Evolutionary conservation across 345 rosid genomes (phyloP), one percentile per base, ranked within the genome.

Genomic region (Citrus reticulata): DNA sequence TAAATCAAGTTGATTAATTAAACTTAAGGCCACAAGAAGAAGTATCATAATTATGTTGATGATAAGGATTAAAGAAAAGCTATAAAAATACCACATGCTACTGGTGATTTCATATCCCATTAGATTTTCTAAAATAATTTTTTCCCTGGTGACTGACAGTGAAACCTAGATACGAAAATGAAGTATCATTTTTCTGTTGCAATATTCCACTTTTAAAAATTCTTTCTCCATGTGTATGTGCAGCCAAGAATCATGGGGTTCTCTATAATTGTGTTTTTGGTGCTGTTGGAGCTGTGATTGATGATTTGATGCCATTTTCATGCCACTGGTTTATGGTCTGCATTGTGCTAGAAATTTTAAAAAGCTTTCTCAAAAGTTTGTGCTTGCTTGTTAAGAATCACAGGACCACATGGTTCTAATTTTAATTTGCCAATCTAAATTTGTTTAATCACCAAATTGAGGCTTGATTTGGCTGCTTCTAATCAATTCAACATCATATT

Each of bases 231-330:
- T 76, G 82, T 81, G 77, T 70, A 66, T 78, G 83, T 80, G 79
- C 81, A 82, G 79, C 83, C 87, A 82, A 78, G 83, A 84, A 84
- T 82, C 83, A 79, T 81, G 68, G 70, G 80, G 66, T 83, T 87
- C 83, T 80, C 84, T 81, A 83, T 87, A 70, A 84, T 81, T 83
- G 86, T 74, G 83, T 42, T 73, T 25, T 59, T 61, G 73, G 77
- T 27, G 70, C 76, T 75, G 76, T 79, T 79, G 57, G 77, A n/a
- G 83, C 51, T 78, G 80, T 82, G 86, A 82, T 76, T 82, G 89
- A 5, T 34, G 37, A 34, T 34, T 34, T 34, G 37, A 84, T 80
- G 82, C 82, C 80, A 74, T 79, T 74, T 69, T 81, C 68, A 60
- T 77, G 78, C 67, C 79, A 83, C 27, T 74, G 55, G 61, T 27